phyloP scores from a whole-genome alignment of 2,329 filamentous ascomycete genomes.

The Talaromyces rugulosus region DNA sequence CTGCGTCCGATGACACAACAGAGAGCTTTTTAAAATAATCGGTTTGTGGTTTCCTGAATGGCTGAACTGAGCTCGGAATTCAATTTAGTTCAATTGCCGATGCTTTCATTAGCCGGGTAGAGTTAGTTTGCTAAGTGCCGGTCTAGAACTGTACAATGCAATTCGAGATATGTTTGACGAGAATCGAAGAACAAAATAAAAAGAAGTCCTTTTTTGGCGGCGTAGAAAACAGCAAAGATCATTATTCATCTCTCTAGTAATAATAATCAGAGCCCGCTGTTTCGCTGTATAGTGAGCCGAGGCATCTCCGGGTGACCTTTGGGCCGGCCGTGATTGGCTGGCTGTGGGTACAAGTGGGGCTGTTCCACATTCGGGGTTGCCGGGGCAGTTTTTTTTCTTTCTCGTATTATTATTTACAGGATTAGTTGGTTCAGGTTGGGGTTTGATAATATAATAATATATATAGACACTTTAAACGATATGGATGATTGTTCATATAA shows the following conservation, averaged over 20 bases:
- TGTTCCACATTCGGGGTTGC: neutral
- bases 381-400: neutral
- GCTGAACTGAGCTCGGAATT: neutral
- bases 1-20: neutral
- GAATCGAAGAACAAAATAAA: neutral
- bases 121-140: neutral
- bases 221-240: neutral
- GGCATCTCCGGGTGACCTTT: neutral
- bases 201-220: neutral
- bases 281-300: slow-evolving; percentile 1
- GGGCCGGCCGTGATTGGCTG: neutral
- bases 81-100: slow-evolving; percentile 5
- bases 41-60: neutral
- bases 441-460: no score
- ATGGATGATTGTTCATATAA: neutral
- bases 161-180: neutral
- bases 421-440: no score
- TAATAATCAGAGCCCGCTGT: neutral
- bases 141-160: neutral
- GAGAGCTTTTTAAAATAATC: neutral
- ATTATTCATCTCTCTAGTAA: neutral
- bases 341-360: neutral
- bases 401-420: neutral
- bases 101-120: neutral
- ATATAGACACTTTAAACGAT: neutral